phyloP scores from a whole-genome alignment of 768 basidiomycete species.

The Tylopilus cervinicoccineus region DNA sequence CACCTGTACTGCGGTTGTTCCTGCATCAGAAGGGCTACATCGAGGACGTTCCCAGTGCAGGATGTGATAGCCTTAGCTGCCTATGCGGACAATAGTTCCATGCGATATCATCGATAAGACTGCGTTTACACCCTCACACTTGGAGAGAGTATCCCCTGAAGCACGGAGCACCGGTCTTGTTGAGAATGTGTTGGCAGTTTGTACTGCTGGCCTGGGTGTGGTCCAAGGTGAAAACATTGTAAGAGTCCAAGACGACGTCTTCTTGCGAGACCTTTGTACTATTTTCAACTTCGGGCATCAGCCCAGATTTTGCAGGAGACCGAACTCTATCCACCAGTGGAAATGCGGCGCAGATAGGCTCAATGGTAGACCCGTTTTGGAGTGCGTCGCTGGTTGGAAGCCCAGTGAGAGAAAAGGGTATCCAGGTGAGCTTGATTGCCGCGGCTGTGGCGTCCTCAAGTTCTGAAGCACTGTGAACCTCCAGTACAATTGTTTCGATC shows the following conservation, averaged over 20 bases:
- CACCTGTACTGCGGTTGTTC: slow-evolving; percentile 26
- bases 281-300: slow-evolving; percentile 23
- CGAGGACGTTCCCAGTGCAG: slow-evolving; percentile 21
- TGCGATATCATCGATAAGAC: slow-evolving; percentile 15
- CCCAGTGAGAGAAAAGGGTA: too few relatives aligned
- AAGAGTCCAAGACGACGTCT: slow-evolving; percentile 29
- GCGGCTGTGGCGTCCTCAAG: too few relatives aligned
- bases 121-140: slow-evolving; percentile 34
- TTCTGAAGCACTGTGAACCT: too few relatives aligned
- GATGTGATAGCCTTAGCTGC: too few relatives aligned
- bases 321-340: too few relatives aligned
- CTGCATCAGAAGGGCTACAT: slow-evolving; percentile 22
- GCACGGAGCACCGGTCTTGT: slow-evolving; percentile 39
- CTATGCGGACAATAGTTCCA: too few relatives aligned
- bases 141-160: slow-evolving; percentile 29
- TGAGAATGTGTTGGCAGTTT: slow-evolving; percentile 15
- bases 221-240: slow-evolving; percentile 10
- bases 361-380: too few relatives aligned
- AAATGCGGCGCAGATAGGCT: too few relatives aligned
- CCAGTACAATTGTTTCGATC: too few relatives aligned
- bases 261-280: slow-evolving; percentile 23
- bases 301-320: too few relatives aligned
- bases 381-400: too few relatives aligned
- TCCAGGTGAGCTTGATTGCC: too few relatives aligned
- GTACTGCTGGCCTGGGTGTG: slow-evolving; percentile 28